A percentile compares a stretch with the other conserved stretches of the same genome.
Evolutionary conservation across 139 green algal species (phyloP).

Genomic region (Asterochloris erici): DNA sequence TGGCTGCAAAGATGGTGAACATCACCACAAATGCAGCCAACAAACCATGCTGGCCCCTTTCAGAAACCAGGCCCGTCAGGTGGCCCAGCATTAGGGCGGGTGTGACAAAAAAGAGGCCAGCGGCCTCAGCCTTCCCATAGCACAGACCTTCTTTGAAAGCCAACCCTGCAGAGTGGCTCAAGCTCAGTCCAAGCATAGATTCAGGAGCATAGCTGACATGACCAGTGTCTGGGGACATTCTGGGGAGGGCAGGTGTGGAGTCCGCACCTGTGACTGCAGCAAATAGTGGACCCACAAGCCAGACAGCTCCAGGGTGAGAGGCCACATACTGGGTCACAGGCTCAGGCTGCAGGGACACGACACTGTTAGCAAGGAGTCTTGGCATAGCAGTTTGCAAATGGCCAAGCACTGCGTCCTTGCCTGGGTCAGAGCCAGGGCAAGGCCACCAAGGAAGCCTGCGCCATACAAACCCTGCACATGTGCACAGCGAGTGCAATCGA

Average conservation of each 20-base stretch:
- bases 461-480: slow-evolving; percentile 14
- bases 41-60: slow-evolving; percentile 27
- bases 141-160: slow-evolving; percentile 86
- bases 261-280: slow-evolving; percentile 85
- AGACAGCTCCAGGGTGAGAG: slow-evolving; percentile 62
- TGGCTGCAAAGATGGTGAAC: slow-evolving; percentile 66
- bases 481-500: background rate
- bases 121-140: slow-evolving; percentile 79
- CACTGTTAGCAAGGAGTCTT: background rate
- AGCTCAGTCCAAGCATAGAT: no score
- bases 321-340: slow-evolving; percentile 24
- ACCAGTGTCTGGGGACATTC: background rate
- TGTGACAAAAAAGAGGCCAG: slow-evolving; percentile 61
- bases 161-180: slow-evolving; percentile 47
- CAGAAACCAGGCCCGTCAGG: slow-evolving; percentile 30
- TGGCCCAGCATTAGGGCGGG: slow-evolving; percentile 47
- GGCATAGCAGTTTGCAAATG: background rate
- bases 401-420: background rate
- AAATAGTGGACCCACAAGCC: slow-evolving; percentile 87
- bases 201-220: no score
- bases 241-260: slow-evolving; percentile 48
- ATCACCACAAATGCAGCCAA: slow-evolving; percentile 31
- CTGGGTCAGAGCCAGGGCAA: background rate
- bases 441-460: background rate
- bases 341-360: background rate